A percentile compares a stretch with the other conserved stretches of the same genome.
phyloP scores from a whole-genome alignment of 1,284 basidiomycete species.

The Ganoderma leucocontextum region DNA sequence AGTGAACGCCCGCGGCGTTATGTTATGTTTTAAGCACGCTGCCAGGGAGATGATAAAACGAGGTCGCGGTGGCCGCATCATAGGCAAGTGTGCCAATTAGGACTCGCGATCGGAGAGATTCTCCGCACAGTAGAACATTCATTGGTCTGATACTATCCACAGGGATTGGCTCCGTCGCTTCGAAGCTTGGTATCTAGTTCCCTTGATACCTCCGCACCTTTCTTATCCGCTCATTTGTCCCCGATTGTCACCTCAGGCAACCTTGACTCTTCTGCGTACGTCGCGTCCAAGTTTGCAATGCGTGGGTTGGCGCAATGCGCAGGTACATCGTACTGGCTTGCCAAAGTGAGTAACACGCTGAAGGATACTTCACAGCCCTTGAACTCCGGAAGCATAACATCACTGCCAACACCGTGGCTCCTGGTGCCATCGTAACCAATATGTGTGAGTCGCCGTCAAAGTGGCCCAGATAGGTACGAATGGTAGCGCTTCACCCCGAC shows the following conservation, averaged over 20 bases:
- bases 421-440: neutral
- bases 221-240: neutral
- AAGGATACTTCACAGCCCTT: neutral
- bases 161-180: slow-evolving; percentile 1
- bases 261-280: neutral
- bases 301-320: slow-evolving; percentile 6
- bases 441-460: neutral
- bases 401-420: slow-evolving; percentile 1
- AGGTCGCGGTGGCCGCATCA: slow-evolving; percentile 40
- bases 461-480: too few species aligned
- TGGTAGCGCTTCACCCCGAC: neutral
- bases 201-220: neutral
- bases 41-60: slow-evolving; percentile 41
- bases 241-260: neutral
- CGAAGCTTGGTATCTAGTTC: neutral
- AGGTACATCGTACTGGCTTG: neutral
- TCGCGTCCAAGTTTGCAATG: slow-evolving; percentile 9
- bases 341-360: neutral
- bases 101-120: neutral
- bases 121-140: too few species aligned
- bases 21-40: slow-evolving; percentile 41
- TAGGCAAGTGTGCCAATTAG: slow-evolving; percentile 27
- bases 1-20: slow-evolving; percentile 39
- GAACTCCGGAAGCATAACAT: slow-evolving; percentile 11
- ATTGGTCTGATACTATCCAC: neutral